Conservation (phyloP, 768 basidiomycete species). For the Kwoniella dendrophila region DNA sequence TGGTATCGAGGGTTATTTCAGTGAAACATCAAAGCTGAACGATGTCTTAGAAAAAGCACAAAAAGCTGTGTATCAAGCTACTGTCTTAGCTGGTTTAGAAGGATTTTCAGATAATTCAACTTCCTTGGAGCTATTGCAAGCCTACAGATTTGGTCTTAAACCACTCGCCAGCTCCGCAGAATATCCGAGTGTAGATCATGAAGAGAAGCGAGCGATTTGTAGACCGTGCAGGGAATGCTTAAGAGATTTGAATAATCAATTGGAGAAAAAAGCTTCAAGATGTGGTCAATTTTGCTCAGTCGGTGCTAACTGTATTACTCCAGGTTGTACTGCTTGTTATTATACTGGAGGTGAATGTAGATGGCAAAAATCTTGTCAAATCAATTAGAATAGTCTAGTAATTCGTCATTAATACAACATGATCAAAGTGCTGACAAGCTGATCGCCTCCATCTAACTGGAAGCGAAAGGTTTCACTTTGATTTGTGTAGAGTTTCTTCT, state of each 20-base stretch:
- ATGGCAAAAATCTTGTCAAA: conserved; percentile 8
- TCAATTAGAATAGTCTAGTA: neutral
- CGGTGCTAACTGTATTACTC: neutral
- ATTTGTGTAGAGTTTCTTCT: too few relatives aligned
- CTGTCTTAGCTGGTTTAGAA: neutral
- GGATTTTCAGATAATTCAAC: neutral
- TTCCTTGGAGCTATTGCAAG: neutral
- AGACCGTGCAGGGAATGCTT: neutral
- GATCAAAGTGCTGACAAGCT: too few relatives aligned
- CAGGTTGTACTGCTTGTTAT: neutral
- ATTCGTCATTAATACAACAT: too few relatives aligned
- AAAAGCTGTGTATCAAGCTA: neutral
- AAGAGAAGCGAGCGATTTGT: neutral
- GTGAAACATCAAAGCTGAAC: neutral
- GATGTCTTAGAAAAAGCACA: neutral
- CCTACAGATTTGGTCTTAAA: neutral
- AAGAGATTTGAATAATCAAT: neutral
- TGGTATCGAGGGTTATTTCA: conserved; percentile 1
- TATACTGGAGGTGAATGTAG: neutral
- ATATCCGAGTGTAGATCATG: neutral
- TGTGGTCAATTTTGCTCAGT: conserved; percentile 1
- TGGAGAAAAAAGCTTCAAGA: conserved; percentile 1
- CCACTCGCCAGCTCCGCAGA: neutral
- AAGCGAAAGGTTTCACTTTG: too few relatives aligned
- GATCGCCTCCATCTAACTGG: too few relatives aligned